Evolutionary conservation across 768 basidiomycete genomes (phyloP), one percentile per base, ranked within the genome.

Genomic region (Panaeolus cyanescens): DNA sequence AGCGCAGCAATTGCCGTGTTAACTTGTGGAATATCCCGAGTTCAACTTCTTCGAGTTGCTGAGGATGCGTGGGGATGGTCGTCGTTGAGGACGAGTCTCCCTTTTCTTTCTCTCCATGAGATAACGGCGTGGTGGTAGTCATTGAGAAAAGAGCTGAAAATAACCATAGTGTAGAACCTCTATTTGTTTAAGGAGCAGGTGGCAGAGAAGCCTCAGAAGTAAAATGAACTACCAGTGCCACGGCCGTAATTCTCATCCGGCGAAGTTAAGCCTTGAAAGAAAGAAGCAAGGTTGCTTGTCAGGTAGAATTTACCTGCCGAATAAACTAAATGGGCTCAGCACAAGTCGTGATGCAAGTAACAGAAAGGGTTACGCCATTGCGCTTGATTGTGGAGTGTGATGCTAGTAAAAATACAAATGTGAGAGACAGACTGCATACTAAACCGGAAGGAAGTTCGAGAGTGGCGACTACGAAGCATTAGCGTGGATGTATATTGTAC

Each of bases 321-420:
- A n/a, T n/a, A n/a, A n/a, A n/a, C n/a, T n/a, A n/a, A n/a, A n/a
- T n/a, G n/a, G n/a, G n/a, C n/a, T n/a, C n/a, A n/a, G n/a, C n/a
- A 50, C 30, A 50, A 28, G 45, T 50, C 30, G 30, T 28, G 30
- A 28, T 50, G 25, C 22, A 9, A 25, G n/a, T 6, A 42, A 28
- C 45, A 15, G 12, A 13, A 4, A 50, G 45, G 25, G 30, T 22
- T 28, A 50, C 22, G 45, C 13, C 33, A 12, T 50, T 12, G 25
- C 5, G 19, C n/a, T n/a, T n/a, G n/a, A n/a, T 50, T 50, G 45
- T 30, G 45, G 45, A 13, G 22, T 50, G 25, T 28, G 19, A 50
- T 50, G 45, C 45, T 50, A 25, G 45, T 71, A 73, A 67, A 71
- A 71, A 70, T 73, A 73, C 72, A 73, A 63, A 65, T 68, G 68